Evolutionary conservation across 1,284 basidiomycete genomes (phyloP).

Genomic region (Athelia psychrophila): DNA sequence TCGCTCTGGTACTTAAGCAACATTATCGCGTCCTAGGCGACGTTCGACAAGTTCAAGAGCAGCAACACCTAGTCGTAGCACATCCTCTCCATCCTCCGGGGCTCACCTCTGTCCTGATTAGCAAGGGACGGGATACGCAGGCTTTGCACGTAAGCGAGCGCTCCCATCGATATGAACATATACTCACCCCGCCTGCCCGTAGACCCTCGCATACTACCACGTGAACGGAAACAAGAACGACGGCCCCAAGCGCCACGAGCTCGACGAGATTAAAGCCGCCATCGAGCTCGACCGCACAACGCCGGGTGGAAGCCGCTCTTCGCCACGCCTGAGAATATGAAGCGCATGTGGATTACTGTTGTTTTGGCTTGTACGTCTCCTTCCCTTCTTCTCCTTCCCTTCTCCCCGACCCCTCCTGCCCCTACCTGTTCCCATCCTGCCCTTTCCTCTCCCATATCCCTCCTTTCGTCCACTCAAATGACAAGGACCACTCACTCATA

Average conservation of each 20-base stretch:
- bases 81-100: constrained; percentile 67
- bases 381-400: too few species aligned
- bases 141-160: too few species aligned
- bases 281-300: constrained; percentile 56
- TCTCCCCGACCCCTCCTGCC: too few species aligned
- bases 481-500: too few species aligned
- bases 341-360: constrained; percentile 66
- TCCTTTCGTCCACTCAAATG: too few species aligned
- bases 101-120: constrained; percentile 61
- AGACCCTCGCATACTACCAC: constrained; percentile 70
- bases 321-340: constrained; percentile 59
- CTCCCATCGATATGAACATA: too few species aligned
- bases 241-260: constrained; percentile 70
- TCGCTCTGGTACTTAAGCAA: constrained; percentile 78
- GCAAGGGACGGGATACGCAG: constrained; percentile 59
- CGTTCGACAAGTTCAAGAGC: constrained; percentile 71
- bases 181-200: too few species aligned
- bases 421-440: too few species aligned
- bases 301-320: constrained; percentile 62
- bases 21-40: constrained; percentile 73
- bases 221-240: constrained; percentile 71
- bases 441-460: too few species aligned
- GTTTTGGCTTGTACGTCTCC: too few species aligned
- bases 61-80: constrained; percentile 71
- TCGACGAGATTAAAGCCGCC: constrained; percentile 75